A percentile compares a stretch with the other conserved stretches of the same genome.
These are phyloP conservation scores for Capsicum chinense DNA, from an alignment of 257 asterid species.

Conservation along the genomic window DNA sequence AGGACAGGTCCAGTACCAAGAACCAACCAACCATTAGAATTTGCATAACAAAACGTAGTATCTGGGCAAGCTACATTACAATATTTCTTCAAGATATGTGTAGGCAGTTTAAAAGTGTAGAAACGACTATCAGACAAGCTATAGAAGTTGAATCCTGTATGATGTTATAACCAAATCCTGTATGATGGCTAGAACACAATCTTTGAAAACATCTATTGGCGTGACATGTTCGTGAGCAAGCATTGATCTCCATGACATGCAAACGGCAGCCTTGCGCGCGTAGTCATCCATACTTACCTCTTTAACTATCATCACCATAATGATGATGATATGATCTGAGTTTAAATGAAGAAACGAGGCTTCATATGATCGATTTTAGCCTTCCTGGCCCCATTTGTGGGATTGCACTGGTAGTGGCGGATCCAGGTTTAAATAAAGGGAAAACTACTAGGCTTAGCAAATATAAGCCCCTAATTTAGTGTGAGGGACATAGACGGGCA, in stretches of 20 bases:
- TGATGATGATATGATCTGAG: too few species aligned
- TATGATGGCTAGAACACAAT: background rate
- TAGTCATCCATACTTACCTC: background rate
- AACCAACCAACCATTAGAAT: background rate
- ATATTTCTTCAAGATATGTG: background rate
- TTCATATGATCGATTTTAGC: too few species aligned
- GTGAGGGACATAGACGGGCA: too few species aligned
- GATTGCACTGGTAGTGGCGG: too few species aligned
- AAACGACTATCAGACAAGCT: background rate
- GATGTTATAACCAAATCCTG: background rate
- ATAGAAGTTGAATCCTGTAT: background rate
- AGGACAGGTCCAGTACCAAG: background rate
- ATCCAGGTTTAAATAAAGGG: too few species aligned
- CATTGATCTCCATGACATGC: background rate
- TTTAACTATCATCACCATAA: too few species aligned
- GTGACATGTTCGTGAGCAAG: background rate
- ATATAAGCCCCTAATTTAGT: too few species aligned
- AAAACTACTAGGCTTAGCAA: too few species aligned
- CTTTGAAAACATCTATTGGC: background rate
- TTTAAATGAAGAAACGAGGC: too few species aligned
- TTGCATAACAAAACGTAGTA: background rate
- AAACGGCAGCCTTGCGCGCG: background rate
- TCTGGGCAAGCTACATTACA: background rate
- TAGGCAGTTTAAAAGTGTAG: background rate
- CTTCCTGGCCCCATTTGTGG: too few species aligned